Evolutionary conservation across 176 grass and related monocot genomes (phyloP), one percentile per base, ranked within the genome.

Genomic region (Themeda triandra): DNA sequence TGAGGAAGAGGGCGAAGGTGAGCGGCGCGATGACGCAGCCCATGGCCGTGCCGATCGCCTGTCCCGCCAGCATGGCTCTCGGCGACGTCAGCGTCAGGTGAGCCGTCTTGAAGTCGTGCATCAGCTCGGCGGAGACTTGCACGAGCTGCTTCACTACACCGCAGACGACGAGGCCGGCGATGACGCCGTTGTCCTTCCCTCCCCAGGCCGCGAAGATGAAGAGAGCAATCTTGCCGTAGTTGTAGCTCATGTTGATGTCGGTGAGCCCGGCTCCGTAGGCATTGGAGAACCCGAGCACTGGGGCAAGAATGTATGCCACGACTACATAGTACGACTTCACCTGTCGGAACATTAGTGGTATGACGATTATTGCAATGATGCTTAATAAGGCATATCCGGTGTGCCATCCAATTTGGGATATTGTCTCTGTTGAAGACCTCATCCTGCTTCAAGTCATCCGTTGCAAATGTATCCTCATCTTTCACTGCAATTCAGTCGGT

Each of bases 211-310:
- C 92, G 5, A 97, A 85, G 41, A 88, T 88, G 74, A 97, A 97
- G 37, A 97, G 90, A 12, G 95, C 77, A 28, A 97, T 70, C 84
- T 94, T 94, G 29, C 90, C 95, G 44, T 97, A 97, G 44, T 97
- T 97, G 48, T 97, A 97, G 65, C 90, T 90, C 95, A 94, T 91
- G 87, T 92, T 97, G 59, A 97, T 93, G 84, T 97, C 95, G 0
- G 92, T 94, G 29, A 94, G 90, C 8, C 95, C 92, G 13, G 95
- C 79, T 48, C 92, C 92, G 32, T 97, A 97, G 63, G 95, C 90
- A 69, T 97, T 97, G 86, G 88, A 97, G 84, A 97, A 97, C 13
- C 95, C 90, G 10, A 97, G 88, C 35, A 91, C 78, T 0, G 92
- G 95, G 30, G 95, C 95, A 14, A 97, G 86, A 3, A 91, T 54